Percentiles rank a stretch among this genome's conserved stretches.
These are phyloP conservation scores for Typha latifolia DNA, from an alignment of 176 grass and related monocot species.

Conservation along the genomic window DNA sequence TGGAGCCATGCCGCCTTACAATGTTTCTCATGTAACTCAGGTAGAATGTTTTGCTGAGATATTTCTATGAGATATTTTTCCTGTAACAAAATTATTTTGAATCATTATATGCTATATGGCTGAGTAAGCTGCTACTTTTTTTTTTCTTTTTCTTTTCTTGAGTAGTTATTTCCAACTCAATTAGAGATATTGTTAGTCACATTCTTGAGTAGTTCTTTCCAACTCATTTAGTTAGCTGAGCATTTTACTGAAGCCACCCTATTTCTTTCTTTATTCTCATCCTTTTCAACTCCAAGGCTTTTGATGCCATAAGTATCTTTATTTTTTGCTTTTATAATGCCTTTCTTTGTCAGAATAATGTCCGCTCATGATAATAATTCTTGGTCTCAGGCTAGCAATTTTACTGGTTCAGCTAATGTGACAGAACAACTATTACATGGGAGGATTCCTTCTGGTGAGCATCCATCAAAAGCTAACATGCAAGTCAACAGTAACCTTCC, in stretches of 20 bases:
- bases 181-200: not conserved
- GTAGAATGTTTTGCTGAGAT: conserved; percentile 20
- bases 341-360: not conserved
- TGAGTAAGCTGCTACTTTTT: not conserved
- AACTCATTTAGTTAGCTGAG: not conserved
- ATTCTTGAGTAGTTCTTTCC: no score
- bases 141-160: no score
- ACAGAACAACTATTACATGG: conserved; percentile 18
- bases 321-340: not conserved
- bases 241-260: not conserved
- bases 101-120: not conserved
- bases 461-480: conserved; percentile 17
- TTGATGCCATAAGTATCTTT: not conserved
- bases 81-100: not conserved
- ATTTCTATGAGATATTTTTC: not conserved
- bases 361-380: not conserved
- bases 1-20: conserved; percentile 16
- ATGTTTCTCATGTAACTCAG: conserved; percentile 32
- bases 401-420: conserved; percentile 8
- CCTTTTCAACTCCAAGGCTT: not conserved
- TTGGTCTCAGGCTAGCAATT: conserved; percentile 10
- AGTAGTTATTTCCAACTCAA: no score
- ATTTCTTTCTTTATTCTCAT: not conserved
- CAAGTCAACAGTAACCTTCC: conserved; percentile 25
- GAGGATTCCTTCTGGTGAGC: conserved; percentile 18